Conservation (phyloP, 495 filamentous ascomycete species). For the Bathelium albidoporum region DNA sequence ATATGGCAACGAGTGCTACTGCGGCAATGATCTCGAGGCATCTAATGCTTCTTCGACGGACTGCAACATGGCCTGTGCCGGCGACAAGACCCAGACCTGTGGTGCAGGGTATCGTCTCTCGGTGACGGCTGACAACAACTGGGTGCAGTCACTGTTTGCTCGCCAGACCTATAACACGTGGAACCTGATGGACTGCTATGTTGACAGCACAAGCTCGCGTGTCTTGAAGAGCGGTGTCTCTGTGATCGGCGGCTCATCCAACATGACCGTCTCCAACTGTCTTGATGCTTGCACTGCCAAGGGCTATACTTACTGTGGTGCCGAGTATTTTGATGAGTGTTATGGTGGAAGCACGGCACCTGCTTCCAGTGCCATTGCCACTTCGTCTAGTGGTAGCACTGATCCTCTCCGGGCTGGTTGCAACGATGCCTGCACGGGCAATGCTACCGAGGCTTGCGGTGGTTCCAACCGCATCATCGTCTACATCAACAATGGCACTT, state of each 20-base stretch:
- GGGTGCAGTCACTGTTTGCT: constrained; percentile 7
- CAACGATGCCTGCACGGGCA: constrained; percentile 7
- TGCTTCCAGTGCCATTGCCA: background rate
- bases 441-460: constrained; percentile 12
- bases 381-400: background rate
- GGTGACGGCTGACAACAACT: constrained; percentile 3
- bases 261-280: constrained; percentile 7
- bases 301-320: constrained; percentile 9
- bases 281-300: constrained; percentile 8
- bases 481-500: constrained; percentile 12
- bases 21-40: constrained; percentile 2
- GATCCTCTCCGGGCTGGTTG: constrained; percentile 10
- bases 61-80: constrained; percentile 7
- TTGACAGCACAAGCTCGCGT: constrained; percentile 6
- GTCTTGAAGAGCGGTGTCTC: constrained; percentile 4
- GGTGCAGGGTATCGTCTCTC: constrained; percentile 7
- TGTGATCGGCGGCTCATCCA: constrained; percentile 1
- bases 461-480: constrained; percentile 9
- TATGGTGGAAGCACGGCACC: background rate
- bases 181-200: constrained; percentile 14
- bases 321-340: constrained; percentile 9
- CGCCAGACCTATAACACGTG: constrained; percentile 8
- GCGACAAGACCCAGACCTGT: constrained; percentile 5
- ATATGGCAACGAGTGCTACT: constrained; percentile 10
- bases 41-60: background rate